Evolutionary conservation across 768 basidiomycete genomes (phyloP).

Genomic region (Termitomyces sp.): DNA sequence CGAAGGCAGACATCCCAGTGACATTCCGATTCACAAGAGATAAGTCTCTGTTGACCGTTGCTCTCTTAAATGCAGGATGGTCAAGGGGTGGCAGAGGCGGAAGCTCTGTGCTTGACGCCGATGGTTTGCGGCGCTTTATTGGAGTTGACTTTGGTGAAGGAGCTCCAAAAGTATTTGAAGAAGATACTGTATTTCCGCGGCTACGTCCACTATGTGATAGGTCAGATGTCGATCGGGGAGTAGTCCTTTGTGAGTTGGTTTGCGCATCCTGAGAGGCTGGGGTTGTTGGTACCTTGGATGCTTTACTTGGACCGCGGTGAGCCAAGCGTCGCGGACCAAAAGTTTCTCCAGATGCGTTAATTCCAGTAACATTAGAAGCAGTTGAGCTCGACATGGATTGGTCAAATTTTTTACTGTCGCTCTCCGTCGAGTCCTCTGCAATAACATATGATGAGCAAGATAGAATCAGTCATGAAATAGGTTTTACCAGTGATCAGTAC

Average conservation of each 20-base stretch:
- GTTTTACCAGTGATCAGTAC: constrained; percentile 1
- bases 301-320: constrained; percentile 3
- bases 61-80: constrained; percentile 31
- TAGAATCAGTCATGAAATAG: neutral
- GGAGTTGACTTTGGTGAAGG: constrained; percentile 26
- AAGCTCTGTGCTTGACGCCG: constrained; percentile 26
- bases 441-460: neutral
- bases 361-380: constrained; percentile 3
- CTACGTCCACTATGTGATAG: constrained; percentile 9
- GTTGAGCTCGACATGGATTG: constrained; percentile 9
- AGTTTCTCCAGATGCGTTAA: constrained; percentile 12
- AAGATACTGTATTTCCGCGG: constrained; percentile 17
- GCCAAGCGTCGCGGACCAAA: constrained; percentile 9
- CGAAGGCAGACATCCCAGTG: neutral
- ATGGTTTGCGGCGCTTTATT: constrained; percentile 13
- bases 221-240: constrained; percentile 10
- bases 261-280: constrained; percentile 4
- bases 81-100: constrained; percentile 54
- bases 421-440: constrained; percentile 1
- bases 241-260: constrained; percentile 2
- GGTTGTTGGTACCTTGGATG: constrained; percentile 3
- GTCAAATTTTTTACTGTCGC: neutral
- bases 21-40: neutral
- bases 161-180: constrained; percentile 27
- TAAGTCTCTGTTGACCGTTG: neutral